Evolutionary conservation across 345 rosid genomes (phyloP).

Genomic region (Adansonia digitata): DNA sequence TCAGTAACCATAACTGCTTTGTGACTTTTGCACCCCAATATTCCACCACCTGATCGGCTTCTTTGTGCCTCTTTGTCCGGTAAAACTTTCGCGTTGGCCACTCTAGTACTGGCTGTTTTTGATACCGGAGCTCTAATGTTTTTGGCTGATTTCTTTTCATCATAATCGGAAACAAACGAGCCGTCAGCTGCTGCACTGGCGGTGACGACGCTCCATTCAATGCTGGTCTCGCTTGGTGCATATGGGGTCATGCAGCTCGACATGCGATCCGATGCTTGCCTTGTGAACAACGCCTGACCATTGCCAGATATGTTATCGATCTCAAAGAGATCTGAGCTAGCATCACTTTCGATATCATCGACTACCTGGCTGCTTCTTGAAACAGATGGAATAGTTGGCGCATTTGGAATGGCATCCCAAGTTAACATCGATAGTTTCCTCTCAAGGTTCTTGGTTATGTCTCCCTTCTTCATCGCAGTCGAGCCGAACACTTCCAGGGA

Average conservation of each 20-base stretch:
- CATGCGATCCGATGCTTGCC: constrained; percentile 35
- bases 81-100: constrained; percentile 8
- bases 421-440: constrained; percentile 57
- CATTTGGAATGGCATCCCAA: constrained; percentile 67
- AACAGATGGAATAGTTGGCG: constrained; percentile 17
- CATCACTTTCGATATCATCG: constrained; percentile 52
- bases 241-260: constrained; percentile 33
- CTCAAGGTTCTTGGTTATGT: constrained; percentile 41
- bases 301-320: constrained; percentile 43
- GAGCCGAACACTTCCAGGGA: constrained; percentile 49
- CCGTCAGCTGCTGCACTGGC: constrained; percentile 50
- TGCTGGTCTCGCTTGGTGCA: constrained; percentile 51
- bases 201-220: constrained; percentile 59
- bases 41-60: constrained; percentile 22
- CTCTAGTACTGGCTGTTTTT: neutral
- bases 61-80: constrained; percentile 15
- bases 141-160: constrained; percentile 22
- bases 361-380: constrained; percentile 16
- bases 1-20: constrained; percentile 48
- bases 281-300: constrained; percentile 19
- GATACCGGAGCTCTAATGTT: neutral
- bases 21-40: constrained; percentile 43
- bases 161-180: constrained; percentile 32
- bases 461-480: constrained; percentile 25
- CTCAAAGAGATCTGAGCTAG: constrained; percentile 70